Conservation (phyloP, 345 rosid species). For the Limnanthes douglasii region DNA sequence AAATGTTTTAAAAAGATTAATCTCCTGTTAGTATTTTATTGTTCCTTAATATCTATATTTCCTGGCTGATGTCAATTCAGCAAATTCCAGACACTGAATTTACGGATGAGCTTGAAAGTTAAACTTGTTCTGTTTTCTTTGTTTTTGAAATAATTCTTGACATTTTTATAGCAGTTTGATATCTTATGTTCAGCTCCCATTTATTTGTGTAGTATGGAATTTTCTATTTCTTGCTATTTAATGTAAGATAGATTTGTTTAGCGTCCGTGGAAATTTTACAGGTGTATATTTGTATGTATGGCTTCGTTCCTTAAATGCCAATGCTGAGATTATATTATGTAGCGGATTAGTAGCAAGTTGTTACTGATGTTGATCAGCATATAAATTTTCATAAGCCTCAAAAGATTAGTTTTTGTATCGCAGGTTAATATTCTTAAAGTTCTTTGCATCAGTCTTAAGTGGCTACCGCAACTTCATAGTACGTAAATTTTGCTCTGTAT, state of each 20-base stretch:
- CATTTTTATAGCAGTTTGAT: no score
- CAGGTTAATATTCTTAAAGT: slow-evolving; percentile 92
- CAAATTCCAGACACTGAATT: no score
- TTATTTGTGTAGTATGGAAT: neutral
- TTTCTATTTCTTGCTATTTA: slow-evolving; percentile 3
- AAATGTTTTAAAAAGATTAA: no score
- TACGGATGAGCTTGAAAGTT: no score
- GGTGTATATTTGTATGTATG: slow-evolving; percentile 1
- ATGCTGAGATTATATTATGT: neutral
- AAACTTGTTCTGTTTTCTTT: no score
- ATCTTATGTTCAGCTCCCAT: no score
- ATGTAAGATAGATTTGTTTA: slow-evolving; percentile 8
- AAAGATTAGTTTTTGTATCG: slow-evolving; percentile 14
- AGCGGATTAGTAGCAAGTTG: neutral
- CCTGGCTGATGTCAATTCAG: no score
- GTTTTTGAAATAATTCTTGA: no score
- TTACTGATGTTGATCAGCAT: neutral
- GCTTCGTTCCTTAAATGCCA: neutral
- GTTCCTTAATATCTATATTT: no score
- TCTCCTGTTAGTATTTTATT: no score
- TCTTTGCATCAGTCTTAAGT: slow-evolving; percentile 83
- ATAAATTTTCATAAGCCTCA: neutral
- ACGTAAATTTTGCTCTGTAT: slow-evolving; percentile 15
- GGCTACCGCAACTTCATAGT: slow-evolving; percentile 99
- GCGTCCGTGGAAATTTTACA: neutral